Evolutionary conservation across 2,329 filamentous ascomycete species (phyloP).

Genomic region (Mycosphaerella sp.): DNA sequence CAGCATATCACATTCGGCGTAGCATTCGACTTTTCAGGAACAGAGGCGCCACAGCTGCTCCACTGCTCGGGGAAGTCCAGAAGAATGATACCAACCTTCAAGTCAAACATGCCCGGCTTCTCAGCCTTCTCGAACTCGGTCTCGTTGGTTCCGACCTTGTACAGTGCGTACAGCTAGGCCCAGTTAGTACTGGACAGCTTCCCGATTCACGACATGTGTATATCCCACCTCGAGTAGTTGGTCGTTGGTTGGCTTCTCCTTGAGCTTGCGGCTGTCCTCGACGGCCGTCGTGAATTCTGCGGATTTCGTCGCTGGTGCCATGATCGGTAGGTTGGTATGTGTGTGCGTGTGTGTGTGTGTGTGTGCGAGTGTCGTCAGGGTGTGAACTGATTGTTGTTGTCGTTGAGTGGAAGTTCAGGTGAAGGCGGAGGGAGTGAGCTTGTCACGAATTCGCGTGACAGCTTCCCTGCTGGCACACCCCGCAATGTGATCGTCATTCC

Average conservation of each 20-base stretch:
- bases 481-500: no score
- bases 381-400: background rate
- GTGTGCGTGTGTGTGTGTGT: background rate
- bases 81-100: slow-evolving; percentile 50
- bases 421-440: no score
- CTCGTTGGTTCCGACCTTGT: slow-evolving; percentile 41
- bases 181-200: background rate
- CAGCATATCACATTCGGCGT: no score
- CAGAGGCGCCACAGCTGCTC: no score
- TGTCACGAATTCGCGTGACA: no score
- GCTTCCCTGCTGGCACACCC: no score
- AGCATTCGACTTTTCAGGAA: no score
- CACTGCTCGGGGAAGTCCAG: no score
- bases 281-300: slow-evolving; percentile 79
- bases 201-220: background rate
- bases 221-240: slow-evolving; percentile 54
- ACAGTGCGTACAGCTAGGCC: slow-evolving; percentile 47
- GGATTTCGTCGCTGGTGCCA: slow-evolving; percentile 13
- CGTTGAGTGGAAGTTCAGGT: no score
- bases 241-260: slow-evolving; percentile 56
- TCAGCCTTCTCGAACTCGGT: slow-evolving; percentile 34
- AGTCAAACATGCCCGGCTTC: slow-evolving; percentile 61
- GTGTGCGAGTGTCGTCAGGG: background rate
- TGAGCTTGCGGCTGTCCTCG: slow-evolving; percentile 61
- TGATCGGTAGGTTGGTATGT: background rate